Evolutionary conservation across 2,329 filamentous ascomycete species (phyloP), one percentile per base, ranked within the genome.

Genomic region (Aspergillus terreus): DNA sequence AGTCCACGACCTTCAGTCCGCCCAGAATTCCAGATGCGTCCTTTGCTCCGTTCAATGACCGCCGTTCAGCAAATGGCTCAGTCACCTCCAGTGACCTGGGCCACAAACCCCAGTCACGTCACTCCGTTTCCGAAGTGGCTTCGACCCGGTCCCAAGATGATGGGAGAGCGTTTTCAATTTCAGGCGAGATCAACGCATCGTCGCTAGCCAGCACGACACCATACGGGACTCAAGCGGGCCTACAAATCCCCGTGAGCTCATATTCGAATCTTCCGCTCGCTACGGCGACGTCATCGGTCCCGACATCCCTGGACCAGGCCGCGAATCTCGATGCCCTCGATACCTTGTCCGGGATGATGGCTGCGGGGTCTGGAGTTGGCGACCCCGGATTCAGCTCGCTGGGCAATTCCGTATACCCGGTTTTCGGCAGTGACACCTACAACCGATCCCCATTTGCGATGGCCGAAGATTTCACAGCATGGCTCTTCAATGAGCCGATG

Each of bases 401-500:
- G 47, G 62, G 65, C 11, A 62, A 65, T 4, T 76, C 69, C 53
- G 67, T 88, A 4, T 88, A 95, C 61, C 90, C 92, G 0, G 86
- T 96, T 23, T 96, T 96, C 70, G 90, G 90, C 14, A 85, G 82
- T 23, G 90, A 95, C 61, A 86, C 83, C 15, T 85, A 90, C 54
- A 92, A 88, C 60, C 88, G 92, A 51, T 95, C 91, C 2, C 91
- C 92, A 0, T 92, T 92, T 65, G 86, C 87, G 7, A 88, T 95
- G 75, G 87, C 89, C 0, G 90, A 95, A 65, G 90, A 95, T 64
- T 94, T 94, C 63, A 86, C 92, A 58, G 85, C 87, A 4, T 95
- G 88, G 78, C 71, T 95, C 23, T 95, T 95, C 71, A 92, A 88
- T 65, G 85, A 84, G 33, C 80, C 80, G 15, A 75, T 81, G 14